Evolutionary conservation across 1,284 basidiomycete genomes (phyloP).

Genomic region (Lignosus rhinocerotis): DNA sequence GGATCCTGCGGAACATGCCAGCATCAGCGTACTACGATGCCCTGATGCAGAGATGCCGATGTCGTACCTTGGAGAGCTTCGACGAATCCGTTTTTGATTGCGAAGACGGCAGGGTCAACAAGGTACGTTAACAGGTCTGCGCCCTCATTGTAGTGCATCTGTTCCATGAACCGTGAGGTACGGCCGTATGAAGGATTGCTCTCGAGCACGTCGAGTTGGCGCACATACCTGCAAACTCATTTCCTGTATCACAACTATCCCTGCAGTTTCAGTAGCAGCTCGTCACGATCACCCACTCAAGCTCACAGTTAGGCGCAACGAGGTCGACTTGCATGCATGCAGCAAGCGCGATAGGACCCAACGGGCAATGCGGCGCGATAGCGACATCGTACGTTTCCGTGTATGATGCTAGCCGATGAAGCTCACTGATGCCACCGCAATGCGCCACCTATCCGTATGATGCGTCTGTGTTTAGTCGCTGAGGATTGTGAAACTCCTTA

Average conservation of each 20-base stretch:
- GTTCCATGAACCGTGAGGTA: neutral
- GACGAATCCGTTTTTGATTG: constrained; percentile 62
- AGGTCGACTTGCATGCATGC: constrained; percentile 65
- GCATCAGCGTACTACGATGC: neutral
- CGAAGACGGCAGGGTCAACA: constrained; percentile 56
- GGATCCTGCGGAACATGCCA: constrained; percentile 40
- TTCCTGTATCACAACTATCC: constrained; percentile 61
- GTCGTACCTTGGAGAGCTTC: constrained; percentile 48
- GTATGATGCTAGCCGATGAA: constrained; percentile 67
- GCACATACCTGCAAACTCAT: constrained; percentile 60
- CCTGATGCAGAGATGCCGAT: neutral
- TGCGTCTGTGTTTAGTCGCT: neutral
- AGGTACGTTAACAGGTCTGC: constrained; percentile 74
- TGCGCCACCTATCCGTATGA: constrained; percentile 50
- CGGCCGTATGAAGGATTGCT: too few species aligned
- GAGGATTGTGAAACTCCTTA: too few species aligned
- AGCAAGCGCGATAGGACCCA: constrained; percentile 74
- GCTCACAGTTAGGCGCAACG: constrained; percentile 55
- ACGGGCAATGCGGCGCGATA: constrained; percentile 61
- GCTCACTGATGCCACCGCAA: constrained; percentile 75
- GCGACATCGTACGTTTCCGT: constrained; percentile 71
- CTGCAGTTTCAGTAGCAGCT: too few species aligned
- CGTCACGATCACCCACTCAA: neutral
- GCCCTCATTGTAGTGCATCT: constrained; percentile 77
- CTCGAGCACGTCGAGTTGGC: neutral